A percentile compares a stretch with the other conserved stretches of the same genome.
Evolutionary conservation across 768 basidiomycete species (phyloP).

Genomic region (Pleurotus tuber-regium): DNA sequence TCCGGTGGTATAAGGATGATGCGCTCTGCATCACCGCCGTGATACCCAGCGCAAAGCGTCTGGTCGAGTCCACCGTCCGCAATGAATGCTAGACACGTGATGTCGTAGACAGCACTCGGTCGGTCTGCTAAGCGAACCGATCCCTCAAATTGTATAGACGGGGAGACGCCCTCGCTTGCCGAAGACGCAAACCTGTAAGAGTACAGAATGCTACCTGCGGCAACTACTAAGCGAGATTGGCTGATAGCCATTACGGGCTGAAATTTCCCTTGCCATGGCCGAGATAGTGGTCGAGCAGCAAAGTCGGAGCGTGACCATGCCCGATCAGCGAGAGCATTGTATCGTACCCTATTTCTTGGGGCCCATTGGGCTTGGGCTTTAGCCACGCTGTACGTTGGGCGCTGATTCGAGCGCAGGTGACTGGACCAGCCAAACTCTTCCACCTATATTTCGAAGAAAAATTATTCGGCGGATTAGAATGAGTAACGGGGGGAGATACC

Average conservation of each 20-base stretch:
- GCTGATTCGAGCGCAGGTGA: constrained; percentile 48
- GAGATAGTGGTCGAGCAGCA: constrained; percentile 62
- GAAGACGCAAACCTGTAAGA: constrained; percentile 48
- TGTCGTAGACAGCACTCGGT: constrained; percentile 38
- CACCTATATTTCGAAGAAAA: too few relatives aligned
- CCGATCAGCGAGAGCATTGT: constrained; percentile 50
- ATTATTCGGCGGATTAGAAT: too few relatives aligned
- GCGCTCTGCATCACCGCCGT: constrained; percentile 55
- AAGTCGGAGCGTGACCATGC: constrained; percentile 53
- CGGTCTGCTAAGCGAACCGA: constrained; percentile 34
- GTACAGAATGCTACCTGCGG: constrained; percentile 55
- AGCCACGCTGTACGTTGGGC: constrained; percentile 52
- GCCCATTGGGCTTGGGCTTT: constrained; percentile 44
- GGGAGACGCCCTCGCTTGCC: constrained; percentile 26
- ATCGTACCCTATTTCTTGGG: constrained; percentile 40
- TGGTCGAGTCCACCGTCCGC: constrained; percentile 41
- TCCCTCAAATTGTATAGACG: constrained; percentile 47
- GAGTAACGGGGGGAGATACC: constrained; percentile 23
- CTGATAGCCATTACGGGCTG: constrained; percentile 59
- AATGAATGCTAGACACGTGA: constrained; percentile 53
- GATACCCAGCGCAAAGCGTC: constrained; percentile 54
- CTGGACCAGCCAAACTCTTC: constrained; percentile 57
- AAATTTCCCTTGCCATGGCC: constrained; percentile 53
- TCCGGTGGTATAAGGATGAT: constrained; percentile 26
- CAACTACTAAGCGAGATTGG: constrained; percentile 54